phyloP scores from a whole-genome alignment of 2,329 filamentous ascomycete genomes.

The Diaporthe batatas region DNA sequence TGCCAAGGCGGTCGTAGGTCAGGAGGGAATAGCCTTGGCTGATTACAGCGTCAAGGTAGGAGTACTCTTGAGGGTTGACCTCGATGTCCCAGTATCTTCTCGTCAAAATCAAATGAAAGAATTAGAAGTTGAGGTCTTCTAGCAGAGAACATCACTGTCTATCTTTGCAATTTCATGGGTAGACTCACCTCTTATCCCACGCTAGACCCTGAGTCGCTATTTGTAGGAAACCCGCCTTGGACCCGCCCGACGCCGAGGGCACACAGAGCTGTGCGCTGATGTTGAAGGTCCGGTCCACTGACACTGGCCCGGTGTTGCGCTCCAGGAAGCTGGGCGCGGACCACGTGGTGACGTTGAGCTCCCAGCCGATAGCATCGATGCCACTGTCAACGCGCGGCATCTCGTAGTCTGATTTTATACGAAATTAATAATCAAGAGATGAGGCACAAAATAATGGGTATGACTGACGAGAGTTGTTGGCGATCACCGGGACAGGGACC shows the following conservation, averaged over 20 bases:
- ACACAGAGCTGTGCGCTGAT: constrained; percentile 47
- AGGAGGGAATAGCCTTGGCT: constrained; percentile 55
- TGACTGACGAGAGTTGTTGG: constrained; percentile 34
- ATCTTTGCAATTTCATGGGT: neutral
- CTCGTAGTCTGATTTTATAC: constrained; percentile 39
- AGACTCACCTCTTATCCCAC: constrained; percentile 61
- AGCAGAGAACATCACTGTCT: neutral
- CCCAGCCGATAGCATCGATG: constrained; percentile 48
- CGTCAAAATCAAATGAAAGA: neutral
- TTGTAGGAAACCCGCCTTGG: constrained; percentile 50
- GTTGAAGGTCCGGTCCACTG: constrained; percentile 43
- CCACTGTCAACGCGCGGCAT: constrained; percentile 47
- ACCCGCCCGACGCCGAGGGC: constrained; percentile 39
- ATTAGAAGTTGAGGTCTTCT: constrained; percentile 5
- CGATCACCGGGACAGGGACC: constrained; percentile 40
- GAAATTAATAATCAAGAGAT: neutral
- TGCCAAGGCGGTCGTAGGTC: constrained; percentile 56
- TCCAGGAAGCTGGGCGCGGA: constrained; percentile 34
- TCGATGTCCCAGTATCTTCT: constrained; percentile 53
- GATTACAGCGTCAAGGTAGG: constrained; percentile 53
- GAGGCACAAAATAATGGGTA: neutral
- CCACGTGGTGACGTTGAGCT: constrained; percentile 45
- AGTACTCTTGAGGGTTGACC: constrained; percentile 50
- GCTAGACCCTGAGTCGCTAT: constrained; percentile 59
- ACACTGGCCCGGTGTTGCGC: constrained; percentile 38